A percentile compares a stretch with the other conserved stretches of the same genome.
These are phyloP conservation scores for Saturnispora dispora DNA, from an alignment of 805 yeast species.

Conservation along the genomic window DNA sequence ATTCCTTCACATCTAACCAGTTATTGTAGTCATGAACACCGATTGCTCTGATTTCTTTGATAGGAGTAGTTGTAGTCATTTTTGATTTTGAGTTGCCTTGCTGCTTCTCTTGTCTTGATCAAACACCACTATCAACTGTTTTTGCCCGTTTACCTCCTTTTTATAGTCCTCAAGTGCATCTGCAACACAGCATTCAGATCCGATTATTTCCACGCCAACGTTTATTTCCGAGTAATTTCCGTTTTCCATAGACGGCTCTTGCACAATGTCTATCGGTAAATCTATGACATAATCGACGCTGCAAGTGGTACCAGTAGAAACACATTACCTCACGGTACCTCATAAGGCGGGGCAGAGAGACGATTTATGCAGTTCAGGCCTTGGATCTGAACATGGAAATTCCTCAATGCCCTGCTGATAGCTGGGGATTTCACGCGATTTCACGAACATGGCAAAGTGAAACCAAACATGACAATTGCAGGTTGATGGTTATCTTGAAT, in stretches of 20 bases:
- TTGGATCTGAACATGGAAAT: neutral
- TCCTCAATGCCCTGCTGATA: neutral
- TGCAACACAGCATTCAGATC: neutral
- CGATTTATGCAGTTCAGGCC: neutral
- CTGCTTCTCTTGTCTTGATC: neutral
- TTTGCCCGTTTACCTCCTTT: too few species aligned
- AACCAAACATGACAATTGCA: too few species aligned
- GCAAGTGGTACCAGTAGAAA: neutral
- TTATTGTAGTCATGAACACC: conserved; percentile 14
- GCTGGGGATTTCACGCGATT: neutral
- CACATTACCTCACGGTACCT: neutral
- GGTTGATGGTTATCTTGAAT: too few species aligned
- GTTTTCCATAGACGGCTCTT: neutral
- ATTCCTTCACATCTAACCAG: conserved; percentile 15
- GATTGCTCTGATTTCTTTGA: conserved; percentile 14
- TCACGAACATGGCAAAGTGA: neutral
- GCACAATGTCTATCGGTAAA: neutral
- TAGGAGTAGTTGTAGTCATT: neutral
- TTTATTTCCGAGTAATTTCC: neutral
- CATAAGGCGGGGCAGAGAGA: neutral
- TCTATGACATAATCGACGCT: neutral
- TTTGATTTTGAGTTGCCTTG: neutral
- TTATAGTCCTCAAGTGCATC: neutral
- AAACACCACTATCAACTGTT: too few species aligned
- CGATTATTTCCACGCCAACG: neutral